These are phyloP conservation scores for Heliamphora pulchella DNA, from an alignment of 179 eudicot species.

Conservation along the genomic window DNA sequence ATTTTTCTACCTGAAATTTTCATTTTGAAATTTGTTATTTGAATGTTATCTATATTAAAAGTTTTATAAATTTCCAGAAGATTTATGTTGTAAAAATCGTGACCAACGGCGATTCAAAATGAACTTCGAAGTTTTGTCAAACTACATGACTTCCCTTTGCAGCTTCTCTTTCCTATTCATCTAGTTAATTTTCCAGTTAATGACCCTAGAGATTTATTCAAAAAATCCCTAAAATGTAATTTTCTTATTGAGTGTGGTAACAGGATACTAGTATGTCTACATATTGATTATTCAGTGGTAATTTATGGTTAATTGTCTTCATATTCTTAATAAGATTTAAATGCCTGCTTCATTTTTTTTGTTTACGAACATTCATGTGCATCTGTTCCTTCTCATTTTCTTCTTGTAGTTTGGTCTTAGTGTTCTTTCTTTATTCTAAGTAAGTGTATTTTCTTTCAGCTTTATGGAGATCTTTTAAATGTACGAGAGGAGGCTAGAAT, in stretches of 20 bases:
- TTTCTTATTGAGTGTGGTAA: too few species aligned
- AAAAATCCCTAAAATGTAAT: too few species aligned
- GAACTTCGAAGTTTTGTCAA: background rate
- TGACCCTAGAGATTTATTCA: background rate
- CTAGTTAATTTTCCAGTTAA: background rate
- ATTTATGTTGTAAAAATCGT: background rate
- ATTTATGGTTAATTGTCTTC: too few species aligned
- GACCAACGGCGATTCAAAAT: background rate
- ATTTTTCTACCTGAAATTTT: too few species aligned
- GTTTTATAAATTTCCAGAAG: background rate
- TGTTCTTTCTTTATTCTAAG: background rate
- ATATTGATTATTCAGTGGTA: background rate
- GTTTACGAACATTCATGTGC: background rate
- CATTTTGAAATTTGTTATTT: too few species aligned
- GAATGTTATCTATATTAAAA: background rate
- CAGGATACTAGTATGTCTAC: background rate
- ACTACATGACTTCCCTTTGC: background rate
- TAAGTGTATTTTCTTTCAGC: slow-evolving; percentile 27
- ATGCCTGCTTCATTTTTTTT: too few species aligned
- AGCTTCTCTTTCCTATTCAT: background rate
- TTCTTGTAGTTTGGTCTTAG: slow-evolving; percentile 1
- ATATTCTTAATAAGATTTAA: too few species aligned
- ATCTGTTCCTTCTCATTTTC: slow-evolving; percentile 2
- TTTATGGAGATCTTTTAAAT: slow-evolving; percentile 47
- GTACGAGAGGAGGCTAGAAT: slow-evolving; percentile 58